phyloP scores from a whole-genome alignment of 805 yeast genomes.

The Kodamaea lidongshanica region DNA sequence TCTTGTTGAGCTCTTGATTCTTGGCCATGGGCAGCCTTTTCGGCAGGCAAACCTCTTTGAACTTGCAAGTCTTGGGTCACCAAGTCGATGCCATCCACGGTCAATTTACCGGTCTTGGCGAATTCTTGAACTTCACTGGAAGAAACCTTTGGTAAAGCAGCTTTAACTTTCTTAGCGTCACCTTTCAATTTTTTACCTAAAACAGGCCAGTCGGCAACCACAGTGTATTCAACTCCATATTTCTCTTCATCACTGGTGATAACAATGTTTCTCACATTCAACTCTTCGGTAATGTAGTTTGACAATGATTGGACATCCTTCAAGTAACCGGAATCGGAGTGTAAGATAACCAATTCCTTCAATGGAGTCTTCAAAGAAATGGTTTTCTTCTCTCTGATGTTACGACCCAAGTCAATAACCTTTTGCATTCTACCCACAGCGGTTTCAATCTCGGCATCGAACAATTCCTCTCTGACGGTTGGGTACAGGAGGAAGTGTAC shows the following conservation, averaged over 20 bases:
- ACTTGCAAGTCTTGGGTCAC: slow-evolving; percentile 86
- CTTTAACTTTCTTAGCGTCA: slow-evolving; percentile 91
- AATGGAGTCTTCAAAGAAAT: slow-evolving; percentile 94
- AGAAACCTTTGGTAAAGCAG: slow-evolving; percentile 76
- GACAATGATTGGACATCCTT: slow-evolving; percentile 72
- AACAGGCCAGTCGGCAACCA: slow-evolving; percentile 98
- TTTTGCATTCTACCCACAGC: slow-evolving; percentile 95
- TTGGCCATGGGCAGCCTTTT: slow-evolving; percentile 58
- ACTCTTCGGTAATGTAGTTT: slow-evolving; percentile 79
- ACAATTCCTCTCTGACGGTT: slow-evolving; percentile 67
- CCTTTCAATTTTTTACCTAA: slow-evolving; percentile 94
- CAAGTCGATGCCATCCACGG: slow-evolving; percentile 84
- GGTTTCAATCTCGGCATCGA: slow-evolving; percentile 75
- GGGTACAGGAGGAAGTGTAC: slow-evolving; percentile 96
- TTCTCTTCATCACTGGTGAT: slow-evolving; percentile 86
- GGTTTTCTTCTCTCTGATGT: slow-evolving; percentile 90
- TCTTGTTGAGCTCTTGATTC: slow-evolving; percentile 87
- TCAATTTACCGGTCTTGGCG: slow-evolving; percentile 63
- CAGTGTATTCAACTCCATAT: slow-evolving; percentile 87
- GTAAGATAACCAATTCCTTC: slow-evolving; percentile 78
- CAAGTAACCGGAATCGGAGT: slow-evolving; percentile 68
- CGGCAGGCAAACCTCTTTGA: slow-evolving; percentile 78
- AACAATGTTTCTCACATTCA: slow-evolving; percentile 82
- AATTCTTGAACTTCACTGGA: slow-evolving; percentile 79
- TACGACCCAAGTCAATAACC: slow-evolving; percentile 94